These are phyloP conservation scores for Candida loeiensis DNA, from an alignment of 805 yeast genomes.

Conservation along the genomic window DNA sequence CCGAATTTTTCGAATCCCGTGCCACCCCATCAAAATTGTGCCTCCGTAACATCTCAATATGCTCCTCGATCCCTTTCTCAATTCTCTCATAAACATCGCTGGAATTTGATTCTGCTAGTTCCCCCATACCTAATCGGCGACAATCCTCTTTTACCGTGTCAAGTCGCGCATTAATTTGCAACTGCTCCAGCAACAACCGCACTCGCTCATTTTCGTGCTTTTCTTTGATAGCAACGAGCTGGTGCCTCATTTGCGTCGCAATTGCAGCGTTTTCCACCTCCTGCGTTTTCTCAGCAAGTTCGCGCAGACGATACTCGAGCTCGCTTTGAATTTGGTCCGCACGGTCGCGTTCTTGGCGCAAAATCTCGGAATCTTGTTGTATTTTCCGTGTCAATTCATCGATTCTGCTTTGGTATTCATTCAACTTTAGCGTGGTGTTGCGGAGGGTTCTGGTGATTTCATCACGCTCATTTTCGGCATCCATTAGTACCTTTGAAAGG, in stretches of 20 bases:
- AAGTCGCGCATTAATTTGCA: conserved; percentile 9
- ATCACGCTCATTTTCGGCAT: background rate
- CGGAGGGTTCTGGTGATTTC: background rate
- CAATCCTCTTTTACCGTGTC: conserved; percentile 11
- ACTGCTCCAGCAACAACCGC: conserved; percentile 10
- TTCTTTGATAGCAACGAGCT: conserved; percentile 10
- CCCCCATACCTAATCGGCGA: conserved; percentile 7
- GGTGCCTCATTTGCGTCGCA: conserved; percentile 8
- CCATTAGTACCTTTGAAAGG: background rate
- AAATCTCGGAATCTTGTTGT: background rate
- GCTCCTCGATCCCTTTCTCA: conserved; percentile 4
- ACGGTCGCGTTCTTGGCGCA: conserved; percentile 7
- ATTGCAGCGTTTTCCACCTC: conserved; percentile 6
- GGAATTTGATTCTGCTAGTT: conserved; percentile 8
- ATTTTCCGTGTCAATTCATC: background rate
- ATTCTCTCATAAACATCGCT: conserved; percentile 7
- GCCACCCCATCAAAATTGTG: conserved; percentile 12
- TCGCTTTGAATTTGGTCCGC: conserved; percentile 8
- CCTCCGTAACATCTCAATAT: conserved; percentile 3
- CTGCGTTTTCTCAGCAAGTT: conserved; percentile 10
- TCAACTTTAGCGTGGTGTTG: background rate
- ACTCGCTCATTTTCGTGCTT: conserved; percentile 7
- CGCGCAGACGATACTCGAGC: conserved; percentile 9
- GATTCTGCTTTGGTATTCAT: conserved; percentile 1
- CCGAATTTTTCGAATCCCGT: conserved; percentile 8